These are phyloP conservation scores for Pythium rhizo-oryzae DNA, from an alignment of 352 stramenopile species.

Conservation along the genomic window DNA sequence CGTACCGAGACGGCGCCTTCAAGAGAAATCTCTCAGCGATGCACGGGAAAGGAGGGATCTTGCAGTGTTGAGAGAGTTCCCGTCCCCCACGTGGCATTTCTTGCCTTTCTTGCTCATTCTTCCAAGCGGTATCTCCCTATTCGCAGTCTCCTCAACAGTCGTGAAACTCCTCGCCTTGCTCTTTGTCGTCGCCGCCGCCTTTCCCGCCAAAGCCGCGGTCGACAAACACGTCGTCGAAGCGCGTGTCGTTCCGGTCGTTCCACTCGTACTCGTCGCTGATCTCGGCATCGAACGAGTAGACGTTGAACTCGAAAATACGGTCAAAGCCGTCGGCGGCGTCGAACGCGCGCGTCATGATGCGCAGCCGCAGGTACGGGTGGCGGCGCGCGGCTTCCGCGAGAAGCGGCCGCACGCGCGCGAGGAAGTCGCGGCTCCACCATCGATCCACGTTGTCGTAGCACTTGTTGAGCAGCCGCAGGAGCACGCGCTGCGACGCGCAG, in stretches of 20 bases:
- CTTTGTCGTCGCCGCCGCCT: not conserved
- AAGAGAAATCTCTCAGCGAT: no score
- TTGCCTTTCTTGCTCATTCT: no score
- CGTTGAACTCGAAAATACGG: conserved; percentile 5
- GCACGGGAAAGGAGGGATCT: no score
- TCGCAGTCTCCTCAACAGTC: not conserved
- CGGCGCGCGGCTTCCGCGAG: not conserved
- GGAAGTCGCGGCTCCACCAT: not conserved
- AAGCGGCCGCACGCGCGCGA: not conserved
- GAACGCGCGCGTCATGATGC: not conserved
- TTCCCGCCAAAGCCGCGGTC: not conserved
- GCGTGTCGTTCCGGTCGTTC: not conserved
- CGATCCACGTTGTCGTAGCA: not conserved
- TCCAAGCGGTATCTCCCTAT: not conserved
- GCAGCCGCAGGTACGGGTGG: not conserved
- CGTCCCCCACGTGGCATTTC: no score
- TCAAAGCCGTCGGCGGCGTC: not conserved
- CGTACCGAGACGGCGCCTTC: no score
- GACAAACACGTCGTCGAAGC: conserved; percentile 6
- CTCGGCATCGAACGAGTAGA: not conserved
- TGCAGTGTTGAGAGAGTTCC: no score
- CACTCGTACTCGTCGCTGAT: conserved; percentile 10
- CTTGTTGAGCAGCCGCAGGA: conserved; percentile 1
- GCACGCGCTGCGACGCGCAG: not conserved
- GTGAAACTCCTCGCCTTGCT: not conserved